Conservation (phyloP, 1,284 basidiomycete species). For the Pterula multifida region DNA sequence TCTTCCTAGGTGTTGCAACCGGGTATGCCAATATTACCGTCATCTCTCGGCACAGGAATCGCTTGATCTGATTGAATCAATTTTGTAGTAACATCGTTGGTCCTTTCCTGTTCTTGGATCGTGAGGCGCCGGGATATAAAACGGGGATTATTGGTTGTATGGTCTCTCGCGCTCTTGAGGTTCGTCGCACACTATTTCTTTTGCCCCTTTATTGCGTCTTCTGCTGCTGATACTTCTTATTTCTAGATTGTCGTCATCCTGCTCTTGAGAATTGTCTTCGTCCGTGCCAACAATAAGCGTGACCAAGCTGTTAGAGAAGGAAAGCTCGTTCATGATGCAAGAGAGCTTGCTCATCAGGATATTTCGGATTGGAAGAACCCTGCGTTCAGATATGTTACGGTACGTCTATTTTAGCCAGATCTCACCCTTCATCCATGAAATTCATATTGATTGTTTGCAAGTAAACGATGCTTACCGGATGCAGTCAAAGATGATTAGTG, state of each 20-base stretch:
- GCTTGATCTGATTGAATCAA: conserved; percentile 5
- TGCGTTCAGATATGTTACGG: conserved; percentile 14
- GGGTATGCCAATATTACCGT: conserved; percentile 14
- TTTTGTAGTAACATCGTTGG: conserved; percentile 27
- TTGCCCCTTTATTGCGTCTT: not conserved
- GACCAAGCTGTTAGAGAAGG: conserved; percentile 17
- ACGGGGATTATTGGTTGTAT: conserved; percentile 29
- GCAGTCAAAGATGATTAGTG: no score
- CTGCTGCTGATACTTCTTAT: not conserved
- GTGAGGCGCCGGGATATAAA: conserved; percentile 25
- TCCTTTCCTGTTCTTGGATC: conserved; percentile 25
- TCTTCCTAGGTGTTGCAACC: conserved; percentile 18
- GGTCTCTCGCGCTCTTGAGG: conserved; percentile 19
- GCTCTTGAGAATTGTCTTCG: conserved; percentile 24
- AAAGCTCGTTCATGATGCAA: conserved; percentile 13
- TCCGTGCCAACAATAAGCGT: conserved; percentile 24
- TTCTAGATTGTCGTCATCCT: conserved; percentile 22
- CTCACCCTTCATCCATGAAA: no score
- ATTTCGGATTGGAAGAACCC: conserved; percentile 18
- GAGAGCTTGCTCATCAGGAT: conserved; percentile 11
- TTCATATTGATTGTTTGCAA: no score
- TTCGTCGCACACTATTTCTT: no score
- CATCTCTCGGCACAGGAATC: not conserved
- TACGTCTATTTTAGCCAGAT: not conserved
- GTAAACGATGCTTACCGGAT: no score